These are phyloP conservation scores for Plasmodium knowlesi DNA, from an alignment of 169 alveolate genomes.

Conservation along the genomic window DNA sequence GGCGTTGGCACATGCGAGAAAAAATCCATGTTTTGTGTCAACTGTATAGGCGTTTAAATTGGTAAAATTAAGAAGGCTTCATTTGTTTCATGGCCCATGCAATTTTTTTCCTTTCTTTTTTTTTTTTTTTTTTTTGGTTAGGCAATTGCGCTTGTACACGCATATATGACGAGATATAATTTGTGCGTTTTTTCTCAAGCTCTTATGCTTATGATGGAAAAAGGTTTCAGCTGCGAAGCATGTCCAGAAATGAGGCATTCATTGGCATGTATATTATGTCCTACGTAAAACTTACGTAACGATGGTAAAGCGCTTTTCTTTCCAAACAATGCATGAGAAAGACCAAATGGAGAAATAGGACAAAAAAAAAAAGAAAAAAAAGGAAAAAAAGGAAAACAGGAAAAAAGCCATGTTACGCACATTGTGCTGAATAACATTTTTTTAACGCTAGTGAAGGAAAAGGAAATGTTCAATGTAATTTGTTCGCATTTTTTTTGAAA, in stretches of 20 bases:
- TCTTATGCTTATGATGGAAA: background rate
- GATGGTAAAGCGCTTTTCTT: background rate
- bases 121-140: background rate
- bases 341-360: background rate
- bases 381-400: background rate
- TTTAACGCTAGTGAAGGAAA: background rate
- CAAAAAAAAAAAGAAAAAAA: background rate
- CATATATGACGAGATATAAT: background rate
- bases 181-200: background rate
- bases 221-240: background rate
- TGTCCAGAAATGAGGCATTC: background rate
- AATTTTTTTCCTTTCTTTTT: background rate
- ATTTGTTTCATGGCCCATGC: background rate
- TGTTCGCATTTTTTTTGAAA: background rate
- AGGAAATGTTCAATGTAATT: background rate
- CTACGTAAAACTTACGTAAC: background rate
- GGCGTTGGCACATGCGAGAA: background rate
- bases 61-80: background rate
- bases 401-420: background rate
- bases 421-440: background rate
- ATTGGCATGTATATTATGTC: background rate
- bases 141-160: background rate
- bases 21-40: background rate
- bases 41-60: background rate
- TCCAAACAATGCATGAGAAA: background rate